phyloP scores from a whole-genome alignment of 208 protist species.

The Endotrypanum monterogeii region DNA sequence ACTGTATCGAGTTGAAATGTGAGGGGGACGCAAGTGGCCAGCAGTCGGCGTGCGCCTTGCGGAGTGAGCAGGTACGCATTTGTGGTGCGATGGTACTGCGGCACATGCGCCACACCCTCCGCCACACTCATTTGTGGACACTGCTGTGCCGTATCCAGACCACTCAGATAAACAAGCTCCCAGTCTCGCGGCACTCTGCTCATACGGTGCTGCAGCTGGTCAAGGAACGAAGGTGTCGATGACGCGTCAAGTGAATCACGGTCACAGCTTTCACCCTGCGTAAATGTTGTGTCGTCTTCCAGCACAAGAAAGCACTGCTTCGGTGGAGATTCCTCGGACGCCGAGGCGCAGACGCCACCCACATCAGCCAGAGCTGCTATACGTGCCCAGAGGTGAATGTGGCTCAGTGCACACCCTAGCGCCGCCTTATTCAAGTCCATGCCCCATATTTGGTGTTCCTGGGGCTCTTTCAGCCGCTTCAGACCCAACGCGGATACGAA shows the following conservation, averaged over 20 bases:
- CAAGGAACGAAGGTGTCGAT: constrained; percentile 30
- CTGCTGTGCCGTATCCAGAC: constrained; percentile 75
- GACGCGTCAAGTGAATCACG: not conserved
- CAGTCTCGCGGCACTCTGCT: constrained; percentile 57
- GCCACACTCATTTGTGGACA: constrained; percentile 27
- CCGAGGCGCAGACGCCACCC: not conserved
- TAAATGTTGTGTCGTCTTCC: constrained; percentile 11
- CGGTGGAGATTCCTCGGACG: not conserved
- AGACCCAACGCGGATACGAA: constrained; percentile 65
- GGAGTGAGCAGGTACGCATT: constrained; percentile 78
- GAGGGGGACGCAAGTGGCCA: constrained; percentile 64
- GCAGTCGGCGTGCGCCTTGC: constrained; percentile 55
- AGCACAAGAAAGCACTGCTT: not conserved
- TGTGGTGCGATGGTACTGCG: constrained; percentile 86
- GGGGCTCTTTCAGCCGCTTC: constrained; percentile 39
- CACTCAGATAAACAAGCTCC: constrained; percentile 84
- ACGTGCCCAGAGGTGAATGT: constrained; percentile 66
- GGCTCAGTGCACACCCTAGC: constrained; percentile 84
- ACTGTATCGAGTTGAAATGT: constrained; percentile 86
- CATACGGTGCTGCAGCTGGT: constrained; percentile 30
- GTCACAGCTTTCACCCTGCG: not conserved
- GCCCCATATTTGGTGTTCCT: constrained; percentile 71
- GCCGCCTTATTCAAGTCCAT: constrained; percentile 84
- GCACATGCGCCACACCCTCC: constrained; percentile 62
- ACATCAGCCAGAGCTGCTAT: constrained; percentile 44